Percentiles rank a stretch among this genome's conserved stretches.
These are phyloP conservation scores for Sequoiadendron giganteum DNA, from an alignment of 75 land plant species.

Conservation along the genomic window DNA sequence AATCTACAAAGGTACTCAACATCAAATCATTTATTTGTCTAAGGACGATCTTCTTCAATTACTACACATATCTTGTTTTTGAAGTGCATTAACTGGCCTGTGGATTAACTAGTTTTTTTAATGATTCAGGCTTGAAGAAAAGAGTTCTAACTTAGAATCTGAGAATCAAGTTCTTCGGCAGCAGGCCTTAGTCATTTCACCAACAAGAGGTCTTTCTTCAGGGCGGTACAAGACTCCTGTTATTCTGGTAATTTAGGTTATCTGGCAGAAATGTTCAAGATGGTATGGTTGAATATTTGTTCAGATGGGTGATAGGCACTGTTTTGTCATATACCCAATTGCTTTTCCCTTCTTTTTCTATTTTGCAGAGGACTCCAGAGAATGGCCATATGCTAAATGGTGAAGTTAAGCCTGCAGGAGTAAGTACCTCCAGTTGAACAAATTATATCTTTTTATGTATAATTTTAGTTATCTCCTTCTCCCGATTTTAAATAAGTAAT, in stretches of 20 bases:
- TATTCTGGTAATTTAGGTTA: slow-evolving; percentile 45
- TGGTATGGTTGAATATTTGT: neutral
- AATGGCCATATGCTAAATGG: slow-evolving; percentile 65
- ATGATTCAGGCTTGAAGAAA: slow-evolving; percentile 76
- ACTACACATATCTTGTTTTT: neutral
- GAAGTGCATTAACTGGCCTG: neutral
- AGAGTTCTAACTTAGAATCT: slow-evolving; percentile 60
- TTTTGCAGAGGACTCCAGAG: slow-evolving; percentile 76
- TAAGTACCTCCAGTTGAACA: slow-evolving; percentile 27
- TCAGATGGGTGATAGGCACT: neutral
- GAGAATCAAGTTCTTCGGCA: slow-evolving; percentile 87
- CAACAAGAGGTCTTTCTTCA: slow-evolving; percentile 53
- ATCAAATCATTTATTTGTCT: neutral
- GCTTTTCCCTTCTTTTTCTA: neutral
- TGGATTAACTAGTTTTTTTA: neutral
- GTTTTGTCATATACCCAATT: neutral
- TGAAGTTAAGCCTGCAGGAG: slow-evolving; percentile 41
- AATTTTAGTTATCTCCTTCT: neutral
- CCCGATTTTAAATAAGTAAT: neutral
- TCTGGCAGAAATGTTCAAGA: neutral
- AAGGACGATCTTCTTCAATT: neutral
- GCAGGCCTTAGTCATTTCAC: slow-evolving; percentile 78
- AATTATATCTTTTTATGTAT: neutral
- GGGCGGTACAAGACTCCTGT: slow-evolving; percentile 60
- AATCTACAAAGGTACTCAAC: slow-evolving; percentile 72